phyloP scores from a whole-genome alignment of 768 basidiomycete genomes.

The Tremella fuciformis region DNA sequence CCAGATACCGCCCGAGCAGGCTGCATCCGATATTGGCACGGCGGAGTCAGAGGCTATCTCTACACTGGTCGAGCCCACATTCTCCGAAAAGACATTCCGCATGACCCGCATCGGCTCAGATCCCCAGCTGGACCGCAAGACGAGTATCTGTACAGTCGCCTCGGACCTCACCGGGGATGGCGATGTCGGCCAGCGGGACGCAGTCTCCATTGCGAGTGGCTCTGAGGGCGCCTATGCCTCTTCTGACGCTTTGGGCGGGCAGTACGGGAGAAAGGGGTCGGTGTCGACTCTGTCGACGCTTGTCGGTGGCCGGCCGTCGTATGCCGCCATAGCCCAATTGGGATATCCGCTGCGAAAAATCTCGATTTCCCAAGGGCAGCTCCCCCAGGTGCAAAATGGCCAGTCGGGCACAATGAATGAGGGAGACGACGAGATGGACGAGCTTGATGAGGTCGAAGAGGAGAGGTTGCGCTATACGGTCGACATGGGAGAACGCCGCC shows the following conservation, averaged over 20 bases:
- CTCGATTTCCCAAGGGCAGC: neutral
- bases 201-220: neutral
- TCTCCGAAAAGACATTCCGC: neutral
- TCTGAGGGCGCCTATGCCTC: neutral
- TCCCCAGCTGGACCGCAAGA: neutral
- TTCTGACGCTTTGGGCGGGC: neutral
- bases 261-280: neutral
- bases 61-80: neutral
- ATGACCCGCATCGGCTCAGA: neutral
- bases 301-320: no score
- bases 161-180: neutral
- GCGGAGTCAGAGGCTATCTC: neutral
- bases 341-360: slow-evolving; percentile 2
- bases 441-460: neutral
- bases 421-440: neutral
- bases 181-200: neutral
- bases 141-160: neutral
- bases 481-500: slow-evolving; percentile 2
- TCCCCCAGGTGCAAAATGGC: no score
- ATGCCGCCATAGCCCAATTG: neutral
- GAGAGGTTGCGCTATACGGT: neutral
- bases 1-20: neutral
- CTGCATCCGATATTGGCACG: neutral
- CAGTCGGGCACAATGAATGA: no score
- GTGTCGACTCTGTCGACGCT: neutral